Evolutionary conservation across 768 basidiomycete species (phyloP), one percentile per base, ranked within the genome.

Genomic region (Rhodotorula toruloides): DNA sequence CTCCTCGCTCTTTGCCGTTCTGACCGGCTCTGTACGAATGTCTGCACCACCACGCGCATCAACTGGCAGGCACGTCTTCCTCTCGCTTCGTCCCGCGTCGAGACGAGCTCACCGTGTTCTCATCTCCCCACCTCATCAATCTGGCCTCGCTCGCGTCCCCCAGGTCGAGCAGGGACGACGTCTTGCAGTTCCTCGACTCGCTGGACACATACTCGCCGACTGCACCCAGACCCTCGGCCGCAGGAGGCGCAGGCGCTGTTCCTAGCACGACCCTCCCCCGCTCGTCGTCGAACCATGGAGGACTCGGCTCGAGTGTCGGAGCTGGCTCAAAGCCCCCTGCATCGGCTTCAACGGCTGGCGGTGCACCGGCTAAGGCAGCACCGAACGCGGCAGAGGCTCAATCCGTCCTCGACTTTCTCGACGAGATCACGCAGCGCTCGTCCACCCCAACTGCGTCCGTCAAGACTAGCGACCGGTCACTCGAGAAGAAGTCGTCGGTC

Each of bases 111-210:
- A n/a, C n/a, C n/a, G n/a, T n/a, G 31, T 19, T 37, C 11, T 21
- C 59, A 19, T 17, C 43, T 34, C 25, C 40, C 16, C 55, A 13
- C 21, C 50, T n/a, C 13, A 25, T 16, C 40, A 21, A 21, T 36
- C 5, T 25, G 22, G 8, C 22, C 21, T 10, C 21, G 12, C 40
- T 31, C 46, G 6, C 17, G 1, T 3, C 13, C 27, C 11, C 19
- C 50, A 62, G 58, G 34, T 59, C 63, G 36, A 64, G 61, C 55
- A 42, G 75, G 19, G 78, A 80, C 54, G 93, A 98, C 77, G 94
- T 90, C 29, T 85, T 92, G 29, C 87, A 87, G 75, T 87, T 98
- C 79, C 86, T 98, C 50, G 91, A 96, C 75, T 91, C 94, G 76
- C 87, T 98, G 54, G 93, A 98, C 76, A 87, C 86, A 37, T 83